Evolutionary conservation across 495 filamentous ascomycete species (phyloP).

Genomic region (Massariosphaeria phaeospora): DNA sequence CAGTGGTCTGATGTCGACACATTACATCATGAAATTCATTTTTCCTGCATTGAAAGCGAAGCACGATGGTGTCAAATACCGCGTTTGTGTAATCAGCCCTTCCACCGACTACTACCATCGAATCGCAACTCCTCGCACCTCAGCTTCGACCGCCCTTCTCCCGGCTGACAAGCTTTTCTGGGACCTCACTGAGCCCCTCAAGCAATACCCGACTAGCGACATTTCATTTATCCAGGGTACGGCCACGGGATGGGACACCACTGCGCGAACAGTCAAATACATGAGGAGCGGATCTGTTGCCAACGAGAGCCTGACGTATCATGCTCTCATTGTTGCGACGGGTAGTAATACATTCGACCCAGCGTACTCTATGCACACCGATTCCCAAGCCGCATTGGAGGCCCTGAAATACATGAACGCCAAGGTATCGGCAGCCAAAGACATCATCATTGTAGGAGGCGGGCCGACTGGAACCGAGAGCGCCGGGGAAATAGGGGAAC

Average conservation of each 20-base stretch:
- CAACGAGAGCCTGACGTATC: conserved; percentile 14
- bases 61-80: conserved; percentile 40
- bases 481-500: conserved; percentile 46
- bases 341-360: conserved; percentile 13
- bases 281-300: conserved; percentile 1
- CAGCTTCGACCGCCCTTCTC: conserved; percentile 45
- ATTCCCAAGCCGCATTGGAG: conserved; percentile 42
- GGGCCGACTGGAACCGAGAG: conserved; percentile 61
- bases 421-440: conserved; percentile 49
- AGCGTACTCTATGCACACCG: conserved; percentile 36
- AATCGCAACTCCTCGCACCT: conserved; percentile 46
- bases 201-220: conserved; percentile 44
- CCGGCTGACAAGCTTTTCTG: conserved; percentile 44
- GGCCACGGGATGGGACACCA: conserved; percentile 47
- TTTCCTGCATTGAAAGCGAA: conserved; percentile 35
- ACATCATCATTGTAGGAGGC: conserved; percentile 56
- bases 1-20: conserved; percentile 53
- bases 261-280: conserved; percentile 19
- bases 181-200: conserved; percentile 48
- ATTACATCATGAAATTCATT: conserved; percentile 53
- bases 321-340: conserved; percentile 26
- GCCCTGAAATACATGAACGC: conserved; percentile 35
- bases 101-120: conserved; percentile 50
- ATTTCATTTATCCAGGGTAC: conserved; percentile 55
- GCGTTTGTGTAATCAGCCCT: conserved; percentile 53